Evolutionary conservation across 306 rosid species (phyloP).

Genomic region (Vicia faba): DNA sequence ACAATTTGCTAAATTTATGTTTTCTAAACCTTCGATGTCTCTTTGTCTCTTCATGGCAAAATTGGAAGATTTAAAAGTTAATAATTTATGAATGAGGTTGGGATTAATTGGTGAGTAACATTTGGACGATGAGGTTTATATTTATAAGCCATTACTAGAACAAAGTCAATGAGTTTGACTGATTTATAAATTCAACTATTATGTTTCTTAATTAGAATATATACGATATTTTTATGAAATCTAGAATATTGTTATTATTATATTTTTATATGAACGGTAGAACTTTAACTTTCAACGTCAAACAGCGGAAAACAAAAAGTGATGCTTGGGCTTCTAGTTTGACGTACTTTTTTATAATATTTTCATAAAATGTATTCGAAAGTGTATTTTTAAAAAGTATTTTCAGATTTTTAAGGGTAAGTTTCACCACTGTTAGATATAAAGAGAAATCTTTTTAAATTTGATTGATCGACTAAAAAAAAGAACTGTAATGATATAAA

Average conservation of each 20-base stretch:
- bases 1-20: slow-evolving; percentile 48
- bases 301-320: neutral
- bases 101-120: slow-evolving; percentile 20
- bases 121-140: slow-evolving; percentile 19
- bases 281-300: neutral
- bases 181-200: neutral
- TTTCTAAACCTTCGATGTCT: slow-evolving; percentile 26
- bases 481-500: too few species aligned
- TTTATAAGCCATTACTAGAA: slow-evolving; percentile 8
- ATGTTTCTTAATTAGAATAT: too few species aligned
- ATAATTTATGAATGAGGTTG: neutral
- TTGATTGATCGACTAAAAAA: too few species aligned
- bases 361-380: too few species aligned
- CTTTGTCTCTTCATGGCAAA: slow-evolving; percentile 53
- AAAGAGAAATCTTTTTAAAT: too few species aligned
- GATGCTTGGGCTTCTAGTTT: neutral
- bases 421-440: too few species aligned
- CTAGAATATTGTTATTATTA: too few species aligned
- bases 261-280: too few species aligned
- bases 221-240: too few species aligned
- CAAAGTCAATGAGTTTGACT: slow-evolving; percentile 40
- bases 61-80: neutral
- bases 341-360: too few species aligned
- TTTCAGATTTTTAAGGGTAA: too few species aligned
- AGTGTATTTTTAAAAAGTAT: too few species aligned